Percentiles rank a stretch among this genome's conserved stretches.
Conservation (phyloP, 2,329 filamentous ascomycete genomes). For the Colletotrichum sp. region DNA sequence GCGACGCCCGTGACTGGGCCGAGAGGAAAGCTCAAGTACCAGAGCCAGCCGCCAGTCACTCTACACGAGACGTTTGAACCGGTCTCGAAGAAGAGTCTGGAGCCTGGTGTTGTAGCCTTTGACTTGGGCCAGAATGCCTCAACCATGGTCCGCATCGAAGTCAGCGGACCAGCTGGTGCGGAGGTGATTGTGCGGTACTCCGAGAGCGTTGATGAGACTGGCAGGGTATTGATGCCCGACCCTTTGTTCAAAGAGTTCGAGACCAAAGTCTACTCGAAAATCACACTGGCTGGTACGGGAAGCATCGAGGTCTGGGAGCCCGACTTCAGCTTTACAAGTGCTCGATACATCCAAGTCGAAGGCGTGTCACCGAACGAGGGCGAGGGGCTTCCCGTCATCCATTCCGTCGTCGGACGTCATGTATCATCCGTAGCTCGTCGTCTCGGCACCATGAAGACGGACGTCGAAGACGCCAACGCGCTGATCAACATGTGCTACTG, state of each 20-base stretch:
- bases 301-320: constrained; percentile 37
- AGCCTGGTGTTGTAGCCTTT: constrained; percentile 22
- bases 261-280: constrained; percentile 40
- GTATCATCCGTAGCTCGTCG: constrained; percentile 40
- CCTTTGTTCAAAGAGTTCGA: constrained; percentile 37
- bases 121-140: constrained; percentile 28
- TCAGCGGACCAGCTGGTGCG: constrained; percentile 21
- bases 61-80: constrained; percentile 40
- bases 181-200: constrained; percentile 26
- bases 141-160: constrained; percentile 25
- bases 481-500: constrained; percentile 48
- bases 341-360: constrained; percentile 44
- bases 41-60: constrained; percentile 41
- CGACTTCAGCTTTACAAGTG: constrained; percentile 45
- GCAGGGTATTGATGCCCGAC: constrained; percentile 42
- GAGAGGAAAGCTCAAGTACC: constrained; percentile 40
- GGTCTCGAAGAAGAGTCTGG: constrained; percentile 18
- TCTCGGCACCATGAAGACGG: constrained; percentile 40
- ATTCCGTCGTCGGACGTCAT: constrained; percentile 37
- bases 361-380: constrained; percentile 31
- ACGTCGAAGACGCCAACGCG: constrained; percentile 43
- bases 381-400: constrained; percentile 33
- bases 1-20: constrained; percentile 42
- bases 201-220: constrained; percentile 27
- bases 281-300: constrained; percentile 33